Conservation (phyloP, 495 filamentous ascomycete species). For the Acidomyces sp. region DNA sequence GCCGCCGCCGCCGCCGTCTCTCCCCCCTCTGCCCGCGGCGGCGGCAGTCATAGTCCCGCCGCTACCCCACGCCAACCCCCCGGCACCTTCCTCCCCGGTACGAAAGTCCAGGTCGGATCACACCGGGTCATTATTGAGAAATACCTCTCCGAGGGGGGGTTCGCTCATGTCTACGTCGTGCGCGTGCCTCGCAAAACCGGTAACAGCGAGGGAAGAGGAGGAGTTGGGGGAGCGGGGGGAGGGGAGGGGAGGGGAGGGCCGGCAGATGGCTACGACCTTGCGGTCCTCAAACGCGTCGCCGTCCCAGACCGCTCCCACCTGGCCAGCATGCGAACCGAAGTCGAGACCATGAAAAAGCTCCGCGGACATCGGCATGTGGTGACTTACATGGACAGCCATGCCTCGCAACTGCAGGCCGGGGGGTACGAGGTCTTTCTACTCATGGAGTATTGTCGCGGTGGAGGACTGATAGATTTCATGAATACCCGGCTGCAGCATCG, state of each 20-base stretch:
- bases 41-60: conserved; percentile 19
- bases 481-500: conserved; percentile 94
- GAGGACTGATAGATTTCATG: conserved; percentile 98
- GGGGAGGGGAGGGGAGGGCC: too few species aligned
- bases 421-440: conserved; percentile 97
- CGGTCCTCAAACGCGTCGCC: conserved; percentile 92
- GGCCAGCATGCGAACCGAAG: conserved; percentile 92
- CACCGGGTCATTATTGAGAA: conserved; percentile 94
- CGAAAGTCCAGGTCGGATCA: conserved; percentile 86
- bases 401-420: conserved; percentile 78
- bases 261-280: too few species aligned
- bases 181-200: conserved; percentile 65
- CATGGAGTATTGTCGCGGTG: conserved; percentile 81
- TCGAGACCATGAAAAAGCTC: conserved; percentile 98
- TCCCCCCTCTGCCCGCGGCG: conserved; percentile 20
- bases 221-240: too few species aligned
- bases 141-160: conserved; percentile 95
- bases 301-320: conserved; percentile 90
- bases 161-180: conserved; percentile 96
- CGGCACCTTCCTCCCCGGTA: conserved; percentile 84
- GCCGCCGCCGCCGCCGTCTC: conserved; percentile 19
- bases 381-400: conserved; percentile 95
- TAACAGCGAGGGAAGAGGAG: conserved; percentile 65
- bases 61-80: conserved; percentile 48
- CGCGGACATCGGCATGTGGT: conserved; percentile 94